Conservation (phyloP, 78 protist genomes). For the Tieghemostelium lacteum region DNA sequence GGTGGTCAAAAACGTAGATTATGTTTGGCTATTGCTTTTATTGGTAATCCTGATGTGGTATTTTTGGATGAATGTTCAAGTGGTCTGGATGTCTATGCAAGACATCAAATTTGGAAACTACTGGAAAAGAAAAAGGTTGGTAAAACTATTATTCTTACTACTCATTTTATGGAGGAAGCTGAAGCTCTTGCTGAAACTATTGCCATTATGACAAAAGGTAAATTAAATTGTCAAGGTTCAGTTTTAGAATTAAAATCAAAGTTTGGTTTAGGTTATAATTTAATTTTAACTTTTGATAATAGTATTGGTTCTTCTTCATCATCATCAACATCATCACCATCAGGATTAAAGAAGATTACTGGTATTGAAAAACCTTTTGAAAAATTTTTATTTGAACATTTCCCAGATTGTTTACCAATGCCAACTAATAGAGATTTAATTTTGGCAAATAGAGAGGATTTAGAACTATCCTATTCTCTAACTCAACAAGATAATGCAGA, state of each 20-base stretch:
- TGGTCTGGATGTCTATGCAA: not conserved
- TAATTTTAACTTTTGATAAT: no score
- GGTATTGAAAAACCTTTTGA: no score
- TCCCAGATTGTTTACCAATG: no score
- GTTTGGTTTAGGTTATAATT: conserved; percentile 94
- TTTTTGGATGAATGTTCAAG: conserved; percentile 55
- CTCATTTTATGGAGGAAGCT: conserved; percentile 97
- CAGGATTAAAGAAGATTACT: no score
- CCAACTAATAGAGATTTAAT: no score
- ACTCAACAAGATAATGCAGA: not conserved
- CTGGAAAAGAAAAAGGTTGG: conserved; percentile 52
- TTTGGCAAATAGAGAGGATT: no score
- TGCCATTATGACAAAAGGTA: conserved; percentile 93
- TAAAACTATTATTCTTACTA: conserved; percentile 87
- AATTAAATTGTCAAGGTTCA: conserved; percentile 84
- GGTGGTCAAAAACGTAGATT: conserved; percentile 91
- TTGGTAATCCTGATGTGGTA: conserved; percentile 75
- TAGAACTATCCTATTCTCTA: conserved; percentile 5
- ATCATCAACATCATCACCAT: no score
- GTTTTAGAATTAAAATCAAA: conserved; percentile 81
- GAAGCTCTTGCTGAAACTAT: conserved; percentile 93
- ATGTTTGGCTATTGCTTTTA: conserved; percentile 85
- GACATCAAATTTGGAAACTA: conserved; percentile 86
- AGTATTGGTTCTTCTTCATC: no score
- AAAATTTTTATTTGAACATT: no score